Percentiles rank a stretch among this genome's conserved stretches.
Conservation (phyloP, 139 green algal species). For the Haematococcus lacustris region DNA sequence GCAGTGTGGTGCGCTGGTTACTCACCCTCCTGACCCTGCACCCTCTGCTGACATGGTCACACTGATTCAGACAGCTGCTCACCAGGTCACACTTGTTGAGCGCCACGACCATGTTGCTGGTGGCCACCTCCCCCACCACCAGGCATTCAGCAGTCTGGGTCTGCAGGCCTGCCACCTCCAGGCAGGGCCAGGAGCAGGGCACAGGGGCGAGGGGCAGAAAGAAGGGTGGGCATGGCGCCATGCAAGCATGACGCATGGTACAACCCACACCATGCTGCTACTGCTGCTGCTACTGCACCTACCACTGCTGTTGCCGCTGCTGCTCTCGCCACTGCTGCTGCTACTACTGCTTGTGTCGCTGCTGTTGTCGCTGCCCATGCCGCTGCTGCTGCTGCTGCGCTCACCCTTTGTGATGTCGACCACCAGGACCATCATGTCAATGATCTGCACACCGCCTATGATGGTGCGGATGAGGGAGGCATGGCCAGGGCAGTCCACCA, state of each 20-base stretch:
- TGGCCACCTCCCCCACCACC: constrained; percentile 84
- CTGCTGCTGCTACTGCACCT: not conserved
- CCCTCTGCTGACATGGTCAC: too few relatives aligned
- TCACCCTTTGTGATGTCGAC: constrained; percentile 88
- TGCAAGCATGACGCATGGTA: too few relatives aligned
- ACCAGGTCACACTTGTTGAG: constrained; percentile 80
- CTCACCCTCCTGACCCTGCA: too few relatives aligned
- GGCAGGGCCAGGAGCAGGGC: not conserved
- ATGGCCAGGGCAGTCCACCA: constrained; percentile 97
- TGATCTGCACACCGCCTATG: constrained; percentile 92
- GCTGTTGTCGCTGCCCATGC: too few relatives aligned
- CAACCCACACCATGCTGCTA: too few relatives aligned
- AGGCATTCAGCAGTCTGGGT: constrained; percentile 87
- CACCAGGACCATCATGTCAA: constrained; percentile 93
- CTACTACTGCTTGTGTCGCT: not conserved
- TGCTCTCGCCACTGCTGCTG: not conserved
- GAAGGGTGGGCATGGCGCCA: too few relatives aligned
- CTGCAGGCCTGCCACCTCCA: constrained; percentile 58
- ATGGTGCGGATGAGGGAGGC: constrained; percentile 93
- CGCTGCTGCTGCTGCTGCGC: not conserved
- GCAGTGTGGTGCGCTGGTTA: too few relatives aligned
- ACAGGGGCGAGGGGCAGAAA: not conserved
- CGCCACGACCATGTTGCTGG: constrained; percentile 72
- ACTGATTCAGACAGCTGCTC: too few relatives aligned
- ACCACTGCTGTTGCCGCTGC: too few relatives aligned